Evolutionary conservation across 768 basidiomycete species (phyloP).

Genomic region (Hypholoma sublateritium): DNA sequence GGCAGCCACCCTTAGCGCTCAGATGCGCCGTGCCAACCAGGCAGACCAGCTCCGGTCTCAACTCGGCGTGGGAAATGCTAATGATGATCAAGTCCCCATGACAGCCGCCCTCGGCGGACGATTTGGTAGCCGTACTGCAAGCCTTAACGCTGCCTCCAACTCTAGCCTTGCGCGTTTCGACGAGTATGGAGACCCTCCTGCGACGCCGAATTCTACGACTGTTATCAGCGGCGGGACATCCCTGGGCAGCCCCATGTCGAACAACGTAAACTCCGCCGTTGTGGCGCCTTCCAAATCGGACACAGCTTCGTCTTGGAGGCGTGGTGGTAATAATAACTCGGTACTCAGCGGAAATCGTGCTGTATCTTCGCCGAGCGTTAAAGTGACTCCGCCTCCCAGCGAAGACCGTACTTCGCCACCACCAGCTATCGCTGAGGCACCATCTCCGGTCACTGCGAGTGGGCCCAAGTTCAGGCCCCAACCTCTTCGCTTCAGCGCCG

Average conservation of each 20-base stretch:
- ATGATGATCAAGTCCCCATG: slow-evolving; percentile 73
- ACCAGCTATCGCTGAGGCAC: slow-evolving; percentile 24
- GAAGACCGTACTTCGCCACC: slow-evolving; percentile 58
- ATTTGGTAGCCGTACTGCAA: slow-evolving; percentile 65
- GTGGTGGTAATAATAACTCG: slow-evolving; percentile 70
- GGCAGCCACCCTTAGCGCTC: slow-evolving; percentile 50
- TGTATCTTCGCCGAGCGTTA: slow-evolving; percentile 65
- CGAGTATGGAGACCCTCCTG: slow-evolving; percentile 46
- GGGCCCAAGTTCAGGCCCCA: slow-evolving; percentile 56
- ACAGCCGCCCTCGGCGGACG: slow-evolving; percentile 76
- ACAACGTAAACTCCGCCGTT: slow-evolving; percentile 29
- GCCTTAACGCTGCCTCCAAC: slow-evolving; percentile 35
- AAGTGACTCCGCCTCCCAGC: slow-evolving; percentile 69
- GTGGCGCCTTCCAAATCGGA: slow-evolving; percentile 76
- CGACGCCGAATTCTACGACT: slow-evolving; percentile 62
- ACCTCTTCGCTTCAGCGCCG: slow-evolving; percentile 61
- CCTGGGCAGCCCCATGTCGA: slow-evolving; percentile 55
- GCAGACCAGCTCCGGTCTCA: slow-evolving; percentile 66
- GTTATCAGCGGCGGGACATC: slow-evolving; percentile 73
- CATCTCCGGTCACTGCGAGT: slow-evolving; percentile 20
- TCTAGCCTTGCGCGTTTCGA: slow-evolving; percentile 24
- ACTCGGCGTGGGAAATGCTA: slow-evolving; percentile 41
- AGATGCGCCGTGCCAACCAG: slow-evolving; percentile 69
- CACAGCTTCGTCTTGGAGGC: slow-evolving; percentile 77
- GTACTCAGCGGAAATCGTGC: slow-evolving; percentile 66